A percentile compares a stretch with the other conserved stretches of the same genome.
phyloP scores from a whole-genome alignment of 2,329 filamentous ascomycete genomes.

The Aureobasidium mangrovei region DNA sequence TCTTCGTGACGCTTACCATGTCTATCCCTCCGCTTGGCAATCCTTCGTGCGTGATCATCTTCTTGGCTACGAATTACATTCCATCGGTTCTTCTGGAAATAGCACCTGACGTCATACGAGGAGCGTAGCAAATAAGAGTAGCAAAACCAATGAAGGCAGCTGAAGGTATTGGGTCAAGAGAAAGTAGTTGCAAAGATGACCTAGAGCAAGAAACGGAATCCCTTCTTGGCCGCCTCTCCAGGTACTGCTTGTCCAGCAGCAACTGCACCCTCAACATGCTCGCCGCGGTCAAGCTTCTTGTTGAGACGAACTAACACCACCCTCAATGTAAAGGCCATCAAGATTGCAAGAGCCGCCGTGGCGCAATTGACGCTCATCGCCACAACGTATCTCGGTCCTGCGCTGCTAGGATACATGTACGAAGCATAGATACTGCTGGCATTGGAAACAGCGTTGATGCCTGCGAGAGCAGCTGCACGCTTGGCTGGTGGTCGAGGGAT shows the following conservation, averaged over 20 bases:
- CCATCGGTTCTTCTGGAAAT: too few relatives aligned
- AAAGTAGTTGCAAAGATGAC: too few relatives aligned
- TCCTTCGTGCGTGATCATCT: background rate
- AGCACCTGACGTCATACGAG: too few relatives aligned
- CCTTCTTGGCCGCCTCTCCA: constrained; percentile 38
- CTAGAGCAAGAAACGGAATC: constrained; percentile 59
- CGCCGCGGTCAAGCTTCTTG: constrained; percentile 58
- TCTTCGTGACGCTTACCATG: too few relatives aligned
- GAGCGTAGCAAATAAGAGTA: too few relatives aligned
- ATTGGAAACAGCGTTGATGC: constrained; percentile 49
- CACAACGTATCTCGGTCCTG: constrained; percentile 28
- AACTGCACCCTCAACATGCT: constrained; percentile 45
- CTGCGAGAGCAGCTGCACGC: constrained; percentile 45
- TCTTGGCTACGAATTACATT: background rate
- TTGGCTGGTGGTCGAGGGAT: constrained; percentile 47
- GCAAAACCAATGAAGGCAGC: too few relatives aligned
- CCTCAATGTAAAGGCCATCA: constrained; percentile 53
- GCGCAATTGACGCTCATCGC: constrained; percentile 62
- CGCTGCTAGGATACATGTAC: constrained; percentile 37
- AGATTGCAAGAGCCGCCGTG: constrained; percentile 55
- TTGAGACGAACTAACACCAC: constrained; percentile 58
- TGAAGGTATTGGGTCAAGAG: too few relatives aligned
- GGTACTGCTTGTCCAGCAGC: constrained; percentile 27
- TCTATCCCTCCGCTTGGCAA: background rate
- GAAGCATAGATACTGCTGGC: constrained; percentile 45